phyloP scores from a whole-genome alignment of 2,329 filamentous ascomycete species.

The Calonectria hongkongensis region DNA sequence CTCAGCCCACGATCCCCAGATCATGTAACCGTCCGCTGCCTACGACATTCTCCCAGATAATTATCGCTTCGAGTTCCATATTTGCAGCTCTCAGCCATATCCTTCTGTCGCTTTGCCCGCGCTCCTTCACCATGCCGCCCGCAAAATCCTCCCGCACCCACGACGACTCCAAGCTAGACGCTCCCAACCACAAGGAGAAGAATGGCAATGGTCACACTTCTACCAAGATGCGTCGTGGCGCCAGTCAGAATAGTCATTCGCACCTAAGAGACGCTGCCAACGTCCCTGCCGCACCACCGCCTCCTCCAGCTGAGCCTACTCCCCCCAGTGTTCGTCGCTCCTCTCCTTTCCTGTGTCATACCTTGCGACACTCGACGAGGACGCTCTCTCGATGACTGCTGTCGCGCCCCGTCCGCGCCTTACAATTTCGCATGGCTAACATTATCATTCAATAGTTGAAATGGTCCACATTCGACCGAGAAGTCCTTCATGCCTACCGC shows the following conservation, averaged over 20 bases:
- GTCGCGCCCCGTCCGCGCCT: not conserved
- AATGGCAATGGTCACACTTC: conserved; percentile 65
- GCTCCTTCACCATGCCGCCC: conserved; percentile 63
- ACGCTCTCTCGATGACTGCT: conserved; percentile 5
- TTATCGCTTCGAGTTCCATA: conserved; percentile 21
- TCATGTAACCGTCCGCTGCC: conserved; percentile 47
- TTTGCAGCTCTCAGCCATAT: conserved; percentile 32
- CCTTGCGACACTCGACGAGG: not conserved
- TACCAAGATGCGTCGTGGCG: conserved; percentile 74
- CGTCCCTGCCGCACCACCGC: conserved; percentile 53
- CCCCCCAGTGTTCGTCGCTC: conserved; percentile 59
- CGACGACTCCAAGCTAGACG: conserved; percentile 68
- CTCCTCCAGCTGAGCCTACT: conserved; percentile 54
- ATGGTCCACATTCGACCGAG: conserved; percentile 81
- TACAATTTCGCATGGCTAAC: conserved; percentile 39
- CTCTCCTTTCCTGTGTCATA: conserved; percentile 32
- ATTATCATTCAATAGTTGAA: conserved; percentile 66
- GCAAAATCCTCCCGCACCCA: conserved; percentile 67
- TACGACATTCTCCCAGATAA: conserved; percentile 23
- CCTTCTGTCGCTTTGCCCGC: conserved; percentile 24
- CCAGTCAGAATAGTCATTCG: conserved; percentile 70
- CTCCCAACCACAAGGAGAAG: conserved; percentile 66
- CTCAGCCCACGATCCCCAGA: conserved; percentile 41
- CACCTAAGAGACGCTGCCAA: conserved; percentile 66
- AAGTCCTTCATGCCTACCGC: conserved; percentile 84